Percentiles rank a stretch among this genome's conserved stretches.
phyloP scores from a whole-genome alignment of 257 asterid genomes.

The Solanum rostratum region DNA sequence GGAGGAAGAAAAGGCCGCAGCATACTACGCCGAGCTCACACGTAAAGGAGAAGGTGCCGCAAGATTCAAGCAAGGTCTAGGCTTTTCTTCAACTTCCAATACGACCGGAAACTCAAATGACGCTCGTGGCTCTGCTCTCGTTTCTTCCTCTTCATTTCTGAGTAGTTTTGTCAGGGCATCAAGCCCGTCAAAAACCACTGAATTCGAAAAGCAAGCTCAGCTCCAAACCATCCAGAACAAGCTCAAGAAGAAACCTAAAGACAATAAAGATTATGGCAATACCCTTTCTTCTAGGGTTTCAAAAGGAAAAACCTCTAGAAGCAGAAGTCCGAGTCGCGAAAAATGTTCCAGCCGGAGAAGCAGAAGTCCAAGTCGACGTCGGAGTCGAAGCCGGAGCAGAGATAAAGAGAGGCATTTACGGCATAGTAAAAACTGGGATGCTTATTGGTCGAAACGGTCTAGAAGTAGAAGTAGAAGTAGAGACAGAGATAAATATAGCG shows the following conservation, averaged over 20 bases:
- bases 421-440: constrained; percentile 20
- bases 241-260: constrained; percentile 40
- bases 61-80: constrained; percentile 81
- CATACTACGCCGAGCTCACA: constrained; percentile 76
- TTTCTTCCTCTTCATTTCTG: constrained; percentile 48
- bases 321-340: neutral
- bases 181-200: constrained; percentile 43
- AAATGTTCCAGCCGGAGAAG: neutral
- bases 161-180: constrained; percentile 71
- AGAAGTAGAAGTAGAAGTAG: constrained; percentile 28
- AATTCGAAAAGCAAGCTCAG: constrained; percentile 47
- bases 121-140: constrained; percentile 44
- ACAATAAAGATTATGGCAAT: neutral
- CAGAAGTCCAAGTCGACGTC: neutral
- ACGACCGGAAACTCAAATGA: no score
- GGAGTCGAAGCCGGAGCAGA: constrained; percentile 21
- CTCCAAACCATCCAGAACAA: constrained; percentile 59
- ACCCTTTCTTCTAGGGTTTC: constrained; percentile 7
- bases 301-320: neutral
- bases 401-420: constrained; percentile 9
- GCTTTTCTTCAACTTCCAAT: constrained; percentile 38
- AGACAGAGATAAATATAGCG: constrained; percentile 28
- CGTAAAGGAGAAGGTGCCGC: constrained; percentile 94
- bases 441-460: constrained; percentile 20
- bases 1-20: constrained; percentile 96